Conservation (phyloP, 768 basidiomycete genomes). For the Amanita fuliginea region DNA sequence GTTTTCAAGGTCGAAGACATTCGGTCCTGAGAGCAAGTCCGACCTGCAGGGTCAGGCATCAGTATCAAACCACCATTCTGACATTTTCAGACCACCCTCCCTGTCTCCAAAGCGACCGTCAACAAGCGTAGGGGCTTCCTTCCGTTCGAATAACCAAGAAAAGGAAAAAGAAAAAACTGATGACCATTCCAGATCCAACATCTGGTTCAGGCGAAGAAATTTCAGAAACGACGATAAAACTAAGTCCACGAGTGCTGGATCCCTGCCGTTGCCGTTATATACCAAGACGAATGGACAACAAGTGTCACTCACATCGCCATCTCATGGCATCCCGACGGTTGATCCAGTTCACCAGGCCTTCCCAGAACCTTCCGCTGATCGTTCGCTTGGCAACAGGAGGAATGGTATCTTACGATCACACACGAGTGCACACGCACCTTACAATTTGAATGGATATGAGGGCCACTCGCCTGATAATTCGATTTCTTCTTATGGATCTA, state of each 20-base stretch:
- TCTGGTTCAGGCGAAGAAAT: slow-evolving; percentile 46
- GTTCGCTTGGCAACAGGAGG: background rate
- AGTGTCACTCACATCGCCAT: background rate
- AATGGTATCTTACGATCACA: background rate
- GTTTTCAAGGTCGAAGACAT: background rate
- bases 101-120: slow-evolving; percentile 13
- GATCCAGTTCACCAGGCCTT: background rate
- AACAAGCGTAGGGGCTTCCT: slow-evolving; percentile 7
- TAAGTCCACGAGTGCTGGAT: background rate
- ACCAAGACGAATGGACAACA: background rate
- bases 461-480: background rate
- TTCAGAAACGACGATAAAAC: slow-evolving; percentile 21
- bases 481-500: slow-evolving; percentile 1
- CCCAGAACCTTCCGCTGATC: background rate
- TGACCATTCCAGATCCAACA: slow-evolving; percentile 19
- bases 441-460: background rate
- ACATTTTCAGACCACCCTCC: slow-evolving; percentile 9
- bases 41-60: background rate
- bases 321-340: background rate
- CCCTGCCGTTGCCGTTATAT: slow-evolving; percentile 6
- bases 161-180: slow-evolving; percentile 17
- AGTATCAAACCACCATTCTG: background rate
- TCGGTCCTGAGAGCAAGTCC: background rate
- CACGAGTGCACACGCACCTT: background rate
- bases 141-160: slow-evolving; percentile 23